Conservation (phyloP, 192 early-diverging fungal species). For the Coemansia sp. region DNA sequence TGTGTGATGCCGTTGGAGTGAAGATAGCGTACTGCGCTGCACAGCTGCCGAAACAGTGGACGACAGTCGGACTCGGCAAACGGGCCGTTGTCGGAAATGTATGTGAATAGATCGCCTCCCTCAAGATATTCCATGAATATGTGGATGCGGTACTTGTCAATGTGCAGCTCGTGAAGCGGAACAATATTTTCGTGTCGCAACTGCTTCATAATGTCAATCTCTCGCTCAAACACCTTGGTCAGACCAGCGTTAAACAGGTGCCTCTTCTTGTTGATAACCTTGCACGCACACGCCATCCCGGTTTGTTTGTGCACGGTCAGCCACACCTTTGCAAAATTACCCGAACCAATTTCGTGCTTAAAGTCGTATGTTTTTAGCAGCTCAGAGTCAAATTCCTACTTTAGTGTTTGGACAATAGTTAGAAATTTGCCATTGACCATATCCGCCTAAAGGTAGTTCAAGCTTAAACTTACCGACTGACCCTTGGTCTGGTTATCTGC, state of each 20-base stretch:
- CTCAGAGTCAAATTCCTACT: slow-evolving; percentile 25
- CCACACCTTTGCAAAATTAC: slow-evolving; percentile 56
- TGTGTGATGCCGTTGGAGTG: slow-evolving; percentile 85
- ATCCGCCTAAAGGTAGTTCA: not conserved
- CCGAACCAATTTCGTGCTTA: slow-evolving; percentile 49
- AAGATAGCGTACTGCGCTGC: slow-evolving; percentile 64
- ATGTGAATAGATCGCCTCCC: slow-evolving; percentile 50
- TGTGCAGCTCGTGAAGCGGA: slow-evolving; percentile 42
- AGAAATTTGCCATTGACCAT: not conserved
- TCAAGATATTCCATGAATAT: slow-evolving; percentile 56
- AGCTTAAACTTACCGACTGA: slow-evolving; percentile 9
- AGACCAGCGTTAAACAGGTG: slow-evolving; percentile 46
- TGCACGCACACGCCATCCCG: slow-evolving; percentile 48
- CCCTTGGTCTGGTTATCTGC: slow-evolving; percentile 11
- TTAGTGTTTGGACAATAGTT: not conserved
- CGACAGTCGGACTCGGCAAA: slow-evolving; percentile 42
- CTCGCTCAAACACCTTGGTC: slow-evolving; percentile 48
- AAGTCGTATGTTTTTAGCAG: slow-evolving; percentile 48
- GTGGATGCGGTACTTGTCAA: slow-evolving; percentile 47
- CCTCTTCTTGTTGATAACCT: slow-evolving; percentile 49
- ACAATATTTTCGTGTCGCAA: slow-evolving; percentile 46
- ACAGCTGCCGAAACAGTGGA: slow-evolving; percentile 51
- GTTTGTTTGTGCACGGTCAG: slow-evolving; percentile 50
- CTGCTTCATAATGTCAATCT: slow-evolving; percentile 46
- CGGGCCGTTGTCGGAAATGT: slow-evolving; percentile 37